Percentiles rank a stretch among this genome's conserved stretches.
phyloP scores from a whole-genome alignment of 139 green algal species.

The Pleodorina starrii region DNA sequence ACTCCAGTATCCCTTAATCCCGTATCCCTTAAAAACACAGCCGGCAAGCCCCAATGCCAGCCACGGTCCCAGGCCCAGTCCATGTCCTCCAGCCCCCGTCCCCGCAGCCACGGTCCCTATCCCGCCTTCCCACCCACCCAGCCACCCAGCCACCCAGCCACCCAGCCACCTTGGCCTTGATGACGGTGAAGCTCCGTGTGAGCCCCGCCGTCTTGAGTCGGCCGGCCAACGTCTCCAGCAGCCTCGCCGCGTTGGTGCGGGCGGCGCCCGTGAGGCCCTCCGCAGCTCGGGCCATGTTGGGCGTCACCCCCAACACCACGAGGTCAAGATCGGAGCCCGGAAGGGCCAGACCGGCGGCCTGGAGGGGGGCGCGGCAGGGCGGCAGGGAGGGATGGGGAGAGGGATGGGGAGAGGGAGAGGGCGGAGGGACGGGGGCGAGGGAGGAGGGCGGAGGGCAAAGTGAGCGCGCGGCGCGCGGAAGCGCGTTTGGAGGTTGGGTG shows the following conservation, averaged over 20 bases:
- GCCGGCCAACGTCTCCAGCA: conserved; percentile 17
- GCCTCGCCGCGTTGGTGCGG: not conserved
- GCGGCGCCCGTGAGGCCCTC: not conserved
- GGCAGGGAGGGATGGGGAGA: too few relatives aligned
- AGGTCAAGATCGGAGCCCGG: conserved; percentile 71
- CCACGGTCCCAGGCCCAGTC: too few relatives aligned
- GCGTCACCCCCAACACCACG: conserved; percentile 51
- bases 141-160: not conserved
- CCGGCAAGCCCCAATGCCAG: too few relatives aligned
- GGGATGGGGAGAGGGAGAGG: too few relatives aligned
- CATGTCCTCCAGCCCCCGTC: too few relatives aligned
- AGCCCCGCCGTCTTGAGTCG: not conserved
- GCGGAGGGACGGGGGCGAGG: not conserved
- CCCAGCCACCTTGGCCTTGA: conserved; percentile 44
- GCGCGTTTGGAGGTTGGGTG: too few relatives aligned
- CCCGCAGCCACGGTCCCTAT: too few relatives aligned
- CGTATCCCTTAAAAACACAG: too few relatives aligned
- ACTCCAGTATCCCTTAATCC: too few relatives aligned
- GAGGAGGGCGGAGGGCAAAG: not conserved
- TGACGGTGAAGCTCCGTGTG: not conserved
- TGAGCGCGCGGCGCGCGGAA: too few relatives aligned
- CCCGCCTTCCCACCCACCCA: too few relatives aligned
- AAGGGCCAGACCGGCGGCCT: conserved; percentile 37
- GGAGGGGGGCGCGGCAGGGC: not conserved
- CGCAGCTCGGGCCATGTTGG: conserved; percentile 2